phyloP scores from a whole-genome alignment of 192 early-diverging fungal genomes.

The Thoreauomyces humboldtii region DNA sequence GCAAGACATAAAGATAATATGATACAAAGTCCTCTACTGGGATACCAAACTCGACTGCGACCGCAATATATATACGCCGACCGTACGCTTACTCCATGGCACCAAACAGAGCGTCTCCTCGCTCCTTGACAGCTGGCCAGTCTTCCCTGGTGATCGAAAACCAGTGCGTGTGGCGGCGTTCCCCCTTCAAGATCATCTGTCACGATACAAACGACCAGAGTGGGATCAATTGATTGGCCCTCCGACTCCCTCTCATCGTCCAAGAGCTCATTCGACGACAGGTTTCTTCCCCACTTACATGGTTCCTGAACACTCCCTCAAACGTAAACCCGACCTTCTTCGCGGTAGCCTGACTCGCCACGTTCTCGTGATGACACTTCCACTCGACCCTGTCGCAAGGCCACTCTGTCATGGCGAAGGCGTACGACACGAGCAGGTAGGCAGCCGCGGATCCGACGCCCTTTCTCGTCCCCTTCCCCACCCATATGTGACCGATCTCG shows the following conservation, averaged over 20 bases:
- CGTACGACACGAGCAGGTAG: conserved; percentile 1
- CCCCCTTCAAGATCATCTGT: background rate
- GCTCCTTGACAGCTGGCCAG: background rate
- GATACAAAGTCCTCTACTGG: too few relatives aligned
- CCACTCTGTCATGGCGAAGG: conserved; percentile 7
- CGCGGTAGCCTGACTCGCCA: conserved; percentile 1
- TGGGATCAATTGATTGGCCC: too few relatives aligned
- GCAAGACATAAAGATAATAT: too few relatives aligned
- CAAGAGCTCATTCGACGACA: too few relatives aligned
- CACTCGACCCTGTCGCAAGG: conserved; percentile 1
- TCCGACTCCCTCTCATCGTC: too few relatives aligned
- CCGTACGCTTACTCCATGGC: too few relatives aligned
- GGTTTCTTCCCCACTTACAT: too few relatives aligned
- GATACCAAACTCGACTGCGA: too few relatives aligned
- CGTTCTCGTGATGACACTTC: conserved; percentile 4
- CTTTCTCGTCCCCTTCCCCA: background rate
- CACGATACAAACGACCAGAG: background rate
- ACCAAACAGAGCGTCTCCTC: background rate
- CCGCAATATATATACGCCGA: too few relatives aligned
- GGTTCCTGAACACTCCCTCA: background rate
- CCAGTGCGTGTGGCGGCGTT: background rate
- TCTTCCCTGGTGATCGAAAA: conserved; percentile 1
- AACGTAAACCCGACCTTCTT: background rate
- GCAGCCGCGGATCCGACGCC: conserved; percentile 9
- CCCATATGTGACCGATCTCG: conserved; percentile 18